These are phyloP conservation scores for Mucor velutinosus DNA, from an alignment of 371 early-diverging fungal genomes.

Conservation along the genomic window DNA sequence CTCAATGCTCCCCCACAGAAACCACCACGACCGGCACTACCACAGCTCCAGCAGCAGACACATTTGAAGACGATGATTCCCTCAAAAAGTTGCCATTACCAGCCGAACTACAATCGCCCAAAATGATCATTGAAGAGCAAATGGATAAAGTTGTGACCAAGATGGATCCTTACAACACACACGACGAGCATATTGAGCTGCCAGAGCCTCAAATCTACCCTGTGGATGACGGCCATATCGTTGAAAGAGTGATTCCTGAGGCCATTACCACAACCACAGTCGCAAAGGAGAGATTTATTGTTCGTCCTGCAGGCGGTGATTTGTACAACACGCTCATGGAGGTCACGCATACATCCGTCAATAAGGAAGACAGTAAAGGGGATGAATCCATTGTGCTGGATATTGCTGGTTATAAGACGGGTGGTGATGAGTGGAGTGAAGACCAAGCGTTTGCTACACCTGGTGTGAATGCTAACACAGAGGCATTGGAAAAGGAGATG, in stretches of 20 bases:
- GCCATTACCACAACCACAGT: conserved; percentile 49
- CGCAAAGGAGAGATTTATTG: conserved; percentile 49
- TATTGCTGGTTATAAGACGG: conserved; percentile 65
- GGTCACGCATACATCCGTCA: conserved; percentile 43
- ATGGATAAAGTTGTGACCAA: conserved; percentile 47
- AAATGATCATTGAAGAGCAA: conserved; percentile 54
- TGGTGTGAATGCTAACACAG: neutral
- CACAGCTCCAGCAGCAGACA: neutral
- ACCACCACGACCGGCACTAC: neutral
- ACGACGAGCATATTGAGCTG: conserved; percentile 2
- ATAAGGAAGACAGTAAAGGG: conserved; percentile 26
- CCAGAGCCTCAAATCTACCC: conserved; percentile 30
- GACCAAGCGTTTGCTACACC: neutral
- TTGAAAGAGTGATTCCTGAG: conserved; percentile 45
- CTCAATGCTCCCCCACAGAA: too few relatives aligned
- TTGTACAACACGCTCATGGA: conserved; percentile 44
- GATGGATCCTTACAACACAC: conserved; percentile 30
- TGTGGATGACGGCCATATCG: conserved; percentile 40
- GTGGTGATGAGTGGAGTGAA: conserved; percentile 12
- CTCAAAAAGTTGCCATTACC: conserved; percentile 27
- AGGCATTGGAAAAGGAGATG: neutral
- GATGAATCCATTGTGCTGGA: conserved; percentile 55
- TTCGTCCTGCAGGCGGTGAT: conserved; percentile 46
- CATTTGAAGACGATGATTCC: conserved; percentile 9
- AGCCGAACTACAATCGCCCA: conserved; percentile 46